phyloP scores from a whole-genome alignment of 164 flowering plant species.

The Akebia trifoliata region DNA sequence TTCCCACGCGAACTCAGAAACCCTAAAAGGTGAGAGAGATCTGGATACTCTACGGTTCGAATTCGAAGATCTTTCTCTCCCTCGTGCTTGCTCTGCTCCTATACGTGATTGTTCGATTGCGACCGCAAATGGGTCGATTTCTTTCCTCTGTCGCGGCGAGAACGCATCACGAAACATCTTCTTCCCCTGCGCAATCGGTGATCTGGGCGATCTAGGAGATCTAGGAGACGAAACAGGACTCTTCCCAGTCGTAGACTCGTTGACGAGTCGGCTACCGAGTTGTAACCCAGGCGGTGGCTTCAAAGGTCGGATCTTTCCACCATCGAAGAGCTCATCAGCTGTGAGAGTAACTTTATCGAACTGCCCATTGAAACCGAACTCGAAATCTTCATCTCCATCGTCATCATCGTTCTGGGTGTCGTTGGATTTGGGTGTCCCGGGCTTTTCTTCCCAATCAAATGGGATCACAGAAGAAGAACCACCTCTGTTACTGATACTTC shows the following conservation, averaged over 20 bases:
- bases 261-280: neutral
- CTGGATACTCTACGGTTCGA: slow-evolving; percentile 45
- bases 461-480: slow-evolving; percentile 24
- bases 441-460: slow-evolving; percentile 45
- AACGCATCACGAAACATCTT: slow-evolving; percentile 34
- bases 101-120: slow-evolving; percentile 20
- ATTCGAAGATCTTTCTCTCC: slow-evolving; percentile 33
- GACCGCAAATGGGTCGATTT: slow-evolving; percentile 22
- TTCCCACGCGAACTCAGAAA: slow-evolving; percentile 34
- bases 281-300: slow-evolving; percentile 43
- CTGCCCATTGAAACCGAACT: slow-evolving; percentile 47
- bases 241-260: neutral
- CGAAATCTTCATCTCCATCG: slow-evolving; percentile 39
- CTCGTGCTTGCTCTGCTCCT: slow-evolving; percentile 29
- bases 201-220: slow-evolving; percentile 35
- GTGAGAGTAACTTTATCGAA: slow-evolving; percentile 31
- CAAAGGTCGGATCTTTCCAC: slow-evolving; percentile 53
- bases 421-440: slow-evolving; percentile 39
- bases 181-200: slow-evolving; percentile 28
- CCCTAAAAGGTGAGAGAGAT: slow-evolving; percentile 63
- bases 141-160: slow-evolving; percentile 40
- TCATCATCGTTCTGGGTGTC: slow-evolving; percentile 3
- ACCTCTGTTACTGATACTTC: neutral
- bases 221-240: slow-evolving; percentile 27
- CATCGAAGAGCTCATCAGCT: slow-evolving; percentile 74